A percentile compares a stretch with the other conserved stretches of the same genome.
Conservation (phyloP, 306 rosid species). For the Mimosa bimucronata region DNA sequence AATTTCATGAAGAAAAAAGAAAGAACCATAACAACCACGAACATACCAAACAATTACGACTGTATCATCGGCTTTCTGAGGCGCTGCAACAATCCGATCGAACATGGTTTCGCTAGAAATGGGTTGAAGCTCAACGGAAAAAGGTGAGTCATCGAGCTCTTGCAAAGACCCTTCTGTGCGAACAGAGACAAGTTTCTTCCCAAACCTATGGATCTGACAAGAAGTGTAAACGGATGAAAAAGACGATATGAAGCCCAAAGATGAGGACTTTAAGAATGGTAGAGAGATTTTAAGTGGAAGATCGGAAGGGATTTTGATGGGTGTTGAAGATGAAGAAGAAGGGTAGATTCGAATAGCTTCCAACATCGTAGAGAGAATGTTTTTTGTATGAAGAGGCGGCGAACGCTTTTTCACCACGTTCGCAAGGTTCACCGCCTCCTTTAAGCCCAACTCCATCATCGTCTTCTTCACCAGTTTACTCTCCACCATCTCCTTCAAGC, state of each 20-base stretch:
- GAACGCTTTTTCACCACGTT: not conserved
- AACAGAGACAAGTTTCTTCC: constrained; percentile 1
- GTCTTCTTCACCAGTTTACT: not conserved
- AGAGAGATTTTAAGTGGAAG: not conserved
- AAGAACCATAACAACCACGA: not conserved
- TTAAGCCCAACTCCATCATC: not conserved
- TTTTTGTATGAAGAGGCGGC: too few species aligned
- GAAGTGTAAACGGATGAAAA: not conserved
- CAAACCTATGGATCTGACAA: constrained; percentile 4
- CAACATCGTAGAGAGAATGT: constrained; percentile 36
- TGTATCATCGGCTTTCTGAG: constrained; percentile 43
- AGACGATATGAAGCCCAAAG: constrained; percentile 19
- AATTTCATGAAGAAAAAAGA: too few species aligned
- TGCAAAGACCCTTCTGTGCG: constrained; percentile 44
- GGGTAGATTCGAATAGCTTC: constrained; percentile 36
- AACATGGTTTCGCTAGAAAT: constrained; percentile 53
- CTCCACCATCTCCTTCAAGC: constrained; percentile 16
- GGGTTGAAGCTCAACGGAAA: constrained; percentile 50
- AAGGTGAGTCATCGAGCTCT: constrained; percentile 57
- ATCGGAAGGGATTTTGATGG: constrained; percentile 16
- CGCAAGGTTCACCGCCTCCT: not conserved
- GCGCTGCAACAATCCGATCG: constrained; percentile 50
- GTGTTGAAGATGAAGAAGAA: constrained; percentile 20
- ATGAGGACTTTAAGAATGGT: not conserved
- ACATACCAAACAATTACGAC: constrained; percentile 55